Evolutionary conservation across 2,329 filamentous ascomycete genomes (phyloP), one percentile per base, ranked within the genome.

Genomic region (Xylariaceae sp.): DNA sequence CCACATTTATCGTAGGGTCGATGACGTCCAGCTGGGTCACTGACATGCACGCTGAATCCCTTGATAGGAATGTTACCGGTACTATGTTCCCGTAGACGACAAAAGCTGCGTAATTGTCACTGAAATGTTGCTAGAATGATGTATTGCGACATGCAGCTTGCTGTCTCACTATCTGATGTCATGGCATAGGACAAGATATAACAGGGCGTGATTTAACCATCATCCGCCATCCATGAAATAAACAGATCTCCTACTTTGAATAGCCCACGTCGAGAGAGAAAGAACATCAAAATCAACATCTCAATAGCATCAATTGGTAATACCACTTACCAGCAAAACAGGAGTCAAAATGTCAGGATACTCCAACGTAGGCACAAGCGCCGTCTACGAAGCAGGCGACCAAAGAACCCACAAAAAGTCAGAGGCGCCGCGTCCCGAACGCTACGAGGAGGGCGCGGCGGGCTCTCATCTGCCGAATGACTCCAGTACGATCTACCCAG

Each of bases 351-450:
- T 72, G 70, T 68, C 69, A 44, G 66, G 65, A 36, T 65, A 74
- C 57, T 88, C 86, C 54, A 86, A 77, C 67, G 87, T 92, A 67
- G 89, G 88, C 62, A 78, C 75, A 69, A 65, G 72, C 59, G 69
- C 72, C 56, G 73, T 89, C 68, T 92, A 94, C 74, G 87, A 92
- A 74, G 85, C 79, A 53, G 86, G 84, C 54, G 88, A 94, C 72
- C 88, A 94, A 77, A 80, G 81, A 64, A 89, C 84, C 69, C 68
- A 72, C 57, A 79, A 81, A 57, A 68, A 80, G 55, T 76, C 80
- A 2, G 76, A 82, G 65, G 42, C 66, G 8, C 72, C 77, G 40
- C 71, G 78, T 21, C 74, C 77, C 18, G 74, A 80, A 48, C 78
- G 83, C 56, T 94, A 82, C 74, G 75, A 91, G 57, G 86, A 92